Base-by-base conservation (phyloP, 2,329 filamentous ascomycete genomes). In the Beauveria scarabaeidicola region DNA sequence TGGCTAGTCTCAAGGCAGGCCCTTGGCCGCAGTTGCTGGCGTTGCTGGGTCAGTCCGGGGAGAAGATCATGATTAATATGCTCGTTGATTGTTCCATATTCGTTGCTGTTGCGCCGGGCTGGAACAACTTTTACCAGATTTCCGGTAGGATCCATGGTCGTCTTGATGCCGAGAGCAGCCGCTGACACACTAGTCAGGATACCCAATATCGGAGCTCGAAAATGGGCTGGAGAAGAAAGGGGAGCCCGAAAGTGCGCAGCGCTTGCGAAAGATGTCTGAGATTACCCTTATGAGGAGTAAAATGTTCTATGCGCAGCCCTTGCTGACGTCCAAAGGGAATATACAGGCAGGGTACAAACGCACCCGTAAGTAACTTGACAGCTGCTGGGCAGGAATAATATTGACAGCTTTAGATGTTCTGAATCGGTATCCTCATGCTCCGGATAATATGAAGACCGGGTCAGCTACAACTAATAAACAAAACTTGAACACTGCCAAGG, bases 251-350 rank as follows among this genome's bases (percentile, higher is more conserved):
- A 50, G 13, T 4, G 11, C 47, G 15, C 23, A 40, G 17, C 19
- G 11, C 2, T 7, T 46, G 1, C 62, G 57, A 51, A 69, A 72
- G 17, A 76, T 79, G 10, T 81, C 81, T 44, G 81, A 84, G 17
- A 91, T 97, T 60, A 75, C 78, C 1, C 88, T 99, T 67, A 83
- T 92, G 51, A 86, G 92, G 61, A 91, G 84, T 68, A 85, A 91
- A 21, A 95, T 97, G 78, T 79, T 97, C 53, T 97, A 97, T 72
- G 88, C 89, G 23, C 86, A 85, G 65, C 84, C 91, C 21, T 80
- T 83, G 1, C 75, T 92, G 32, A 93, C 88, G 66, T 78, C 83
- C 3, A 82, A 82, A 65, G 87, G 88, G 3, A 73, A 78, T 9
- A 81, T 94, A 8, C 81, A 83, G 19, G 87, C 89, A 69, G 93